Evolutionary conservation across 208 protist genomes (phyloP).

Genomic region (Herpetomonas samuelpessoai): DNA sequence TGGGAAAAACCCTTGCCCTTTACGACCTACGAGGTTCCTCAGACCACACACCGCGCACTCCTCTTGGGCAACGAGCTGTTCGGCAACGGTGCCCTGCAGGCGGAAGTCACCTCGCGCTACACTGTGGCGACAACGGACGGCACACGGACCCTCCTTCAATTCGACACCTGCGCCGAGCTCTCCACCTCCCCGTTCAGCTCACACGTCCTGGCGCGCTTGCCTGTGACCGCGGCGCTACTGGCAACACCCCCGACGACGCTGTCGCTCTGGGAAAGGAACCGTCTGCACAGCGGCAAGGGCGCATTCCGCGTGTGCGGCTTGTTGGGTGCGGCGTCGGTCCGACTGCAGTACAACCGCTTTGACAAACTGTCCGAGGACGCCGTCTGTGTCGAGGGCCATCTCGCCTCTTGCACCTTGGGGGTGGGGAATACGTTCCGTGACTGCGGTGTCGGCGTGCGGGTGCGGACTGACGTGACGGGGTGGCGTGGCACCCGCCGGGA

Average conservation of each 20-base stretch:
- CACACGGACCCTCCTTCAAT: slow-evolving; percentile 49
- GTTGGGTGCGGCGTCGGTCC: slow-evolving; percentile 35
- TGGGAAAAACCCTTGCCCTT: slow-evolving; percentile 12
- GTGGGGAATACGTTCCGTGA: slow-evolving; percentile 66
- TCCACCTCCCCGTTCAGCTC: slow-evolving; percentile 54
- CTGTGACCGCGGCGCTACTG: slow-evolving; percentile 52
- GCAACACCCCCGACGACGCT: slow-evolving; percentile 49
- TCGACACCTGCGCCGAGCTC: slow-evolving; percentile 56
- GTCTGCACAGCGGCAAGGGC: slow-evolving; percentile 31
- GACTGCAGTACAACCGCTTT: slow-evolving; percentile 62
- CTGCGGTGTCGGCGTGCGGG: slow-evolving; percentile 37
- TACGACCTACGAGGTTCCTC: slow-evolving; percentile 31
- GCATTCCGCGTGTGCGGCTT: slow-evolving; percentile 60
- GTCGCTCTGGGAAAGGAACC: slow-evolving; percentile 69
- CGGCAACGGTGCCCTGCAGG: slow-evolving; percentile 44
- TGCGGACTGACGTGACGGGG: slow-evolving; percentile 17
- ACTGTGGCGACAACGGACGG: slow-evolving; percentile 44
- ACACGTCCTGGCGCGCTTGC: slow-evolving; percentile 49
- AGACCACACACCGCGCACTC: slow-evolving; percentile 39
- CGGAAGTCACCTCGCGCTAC: slow-evolving; percentile 64
- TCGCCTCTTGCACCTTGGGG: slow-evolving; percentile 61
- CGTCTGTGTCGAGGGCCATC: slow-evolving; percentile 62
- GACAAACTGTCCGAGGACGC: slow-evolving; percentile 40
- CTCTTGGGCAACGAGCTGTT: slow-evolving; percentile 60
- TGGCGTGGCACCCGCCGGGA: not conserved